A percentile compares a stretch with the other conserved stretches of the same genome.
phyloP scores from a whole-genome alignment of 441 rosid species.

The Gossypium davidsonii region DNA sequence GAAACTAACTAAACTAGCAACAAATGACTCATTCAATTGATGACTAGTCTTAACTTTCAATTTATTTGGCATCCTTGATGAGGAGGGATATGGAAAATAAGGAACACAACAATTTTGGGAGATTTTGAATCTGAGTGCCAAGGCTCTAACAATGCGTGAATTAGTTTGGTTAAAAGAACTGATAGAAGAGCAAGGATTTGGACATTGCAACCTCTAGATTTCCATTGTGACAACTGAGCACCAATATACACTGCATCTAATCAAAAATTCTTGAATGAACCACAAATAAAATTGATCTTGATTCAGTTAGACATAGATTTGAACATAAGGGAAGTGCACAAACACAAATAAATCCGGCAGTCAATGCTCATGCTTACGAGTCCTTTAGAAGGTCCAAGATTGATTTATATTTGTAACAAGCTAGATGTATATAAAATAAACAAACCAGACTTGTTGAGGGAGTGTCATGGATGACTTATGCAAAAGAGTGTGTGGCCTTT shows the following conservation, averaged over 20 bases:
- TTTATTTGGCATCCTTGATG: neutral
- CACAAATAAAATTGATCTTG: neutral
- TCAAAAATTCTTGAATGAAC: neutral
- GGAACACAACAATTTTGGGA: neutral
- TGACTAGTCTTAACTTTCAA: neutral
- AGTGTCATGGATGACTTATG: neutral
- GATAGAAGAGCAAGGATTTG: neutral
- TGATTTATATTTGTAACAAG: slow-evolving; percentile 3
- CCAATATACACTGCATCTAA: neutral
- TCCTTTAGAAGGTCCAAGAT: neutral
- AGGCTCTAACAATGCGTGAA: neutral
- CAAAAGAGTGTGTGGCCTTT: neutral
- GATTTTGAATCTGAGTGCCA: neutral
- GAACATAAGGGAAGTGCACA: neutral
- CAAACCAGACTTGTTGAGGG: neutral
- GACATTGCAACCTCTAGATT: neutral
- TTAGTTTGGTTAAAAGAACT: neutral
- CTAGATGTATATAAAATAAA: neutral
- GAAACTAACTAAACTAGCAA: neutral
- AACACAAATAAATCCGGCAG: neutral
- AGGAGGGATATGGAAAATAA: neutral
- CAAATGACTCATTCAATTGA: neutral
- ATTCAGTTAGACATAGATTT: neutral
- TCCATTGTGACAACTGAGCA: neutral
- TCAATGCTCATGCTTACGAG: neutral